A percentile compares a stretch with the other conserved stretches of the same genome.
Evolutionary conservation across 2,329 filamentous ascomycete species (phyloP).

Genomic region (Paecilomyces sp.): DNA sequence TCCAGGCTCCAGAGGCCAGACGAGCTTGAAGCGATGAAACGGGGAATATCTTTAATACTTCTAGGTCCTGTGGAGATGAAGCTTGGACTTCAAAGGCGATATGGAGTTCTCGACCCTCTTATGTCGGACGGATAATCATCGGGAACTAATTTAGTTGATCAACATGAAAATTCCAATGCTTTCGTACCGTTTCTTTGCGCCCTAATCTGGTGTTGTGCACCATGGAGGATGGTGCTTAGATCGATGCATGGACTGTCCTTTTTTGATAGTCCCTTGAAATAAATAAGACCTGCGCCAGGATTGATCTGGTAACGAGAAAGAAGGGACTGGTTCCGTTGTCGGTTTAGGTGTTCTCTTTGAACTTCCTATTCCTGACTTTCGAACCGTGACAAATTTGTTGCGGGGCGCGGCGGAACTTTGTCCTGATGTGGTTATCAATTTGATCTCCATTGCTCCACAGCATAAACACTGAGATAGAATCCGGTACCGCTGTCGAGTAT

Average conservation of each 20-base stretch:
- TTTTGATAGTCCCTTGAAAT: neutral
- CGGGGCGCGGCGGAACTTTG: neutral
- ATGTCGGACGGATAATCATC: neutral
- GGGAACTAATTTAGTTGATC: neutral
- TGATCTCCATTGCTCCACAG: neutral
- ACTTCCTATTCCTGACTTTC: neutral
- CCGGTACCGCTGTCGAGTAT: neutral
- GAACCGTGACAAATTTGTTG: neutral
- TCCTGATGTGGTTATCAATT: neutral
- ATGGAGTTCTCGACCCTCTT: neutral
- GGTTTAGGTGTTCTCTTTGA: neutral
- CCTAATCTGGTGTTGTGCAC: neutral
- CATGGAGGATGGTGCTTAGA: neutral
- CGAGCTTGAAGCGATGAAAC: neutral
- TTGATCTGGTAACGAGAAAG: neutral
- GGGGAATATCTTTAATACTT: neutral
- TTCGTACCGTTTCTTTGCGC: neutral
- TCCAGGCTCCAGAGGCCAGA: neutral
- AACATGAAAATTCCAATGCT: neutral
- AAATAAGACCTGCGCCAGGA: too few relatives aligned
- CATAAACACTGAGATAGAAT: neutral
- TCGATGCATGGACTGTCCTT: neutral
- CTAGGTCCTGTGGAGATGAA: neutral
- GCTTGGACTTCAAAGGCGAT: neutral
- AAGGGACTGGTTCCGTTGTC: neutral